Evolutionary conservation across 768 basidiomycete genomes (phyloP), one percentile per base, ranked within the genome.

Genomic region (Peribolospora baueri): DNA sequence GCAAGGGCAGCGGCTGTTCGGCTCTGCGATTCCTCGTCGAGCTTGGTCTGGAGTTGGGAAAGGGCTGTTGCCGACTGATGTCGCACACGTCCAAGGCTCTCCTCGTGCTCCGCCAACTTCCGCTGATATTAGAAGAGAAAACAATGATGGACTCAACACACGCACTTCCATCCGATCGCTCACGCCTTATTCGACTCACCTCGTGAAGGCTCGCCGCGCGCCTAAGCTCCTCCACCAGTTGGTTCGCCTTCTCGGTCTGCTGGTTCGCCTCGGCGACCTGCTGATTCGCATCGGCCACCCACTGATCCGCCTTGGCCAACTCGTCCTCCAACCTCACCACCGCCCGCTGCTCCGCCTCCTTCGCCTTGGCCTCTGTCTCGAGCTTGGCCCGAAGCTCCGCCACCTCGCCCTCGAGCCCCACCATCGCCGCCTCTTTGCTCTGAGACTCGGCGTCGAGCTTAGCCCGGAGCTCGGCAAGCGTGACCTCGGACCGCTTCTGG

Each of bases 241-340:
- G 87, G 52, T 77, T 71, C 41, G 66, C 65, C 40, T 68, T 68
- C 80, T 80, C 82, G 11, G 74, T 73, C 55, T 77, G 74, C 63
- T 82, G 78, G 61, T 86, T 81, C 57, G 70, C 68, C 68, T 95
- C 90, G 25, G 25, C 25, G 25, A 25, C 25, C 25, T 25, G 25
- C 25, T 25, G 25, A 25, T 25, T 42, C 91, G 68, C 0, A 80
- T 74, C 5, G 83, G 25, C 79, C 38, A 90, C 75, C 64, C 88
- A 85, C 59, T 85, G 81, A 1, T 84, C 82, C 14, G 86, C 85
- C 60, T 85, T 73, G 52, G 84, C 80, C 64, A 87, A 86, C 11
- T 79, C 81, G 51, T 74, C 70, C 38, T 77, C 25, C 25, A 25
- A 25, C 25, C 25, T 74, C 51, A 64, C 56, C 49, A 59, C 56